Conservation (phyloP, 208 protist genomes). For the Trypanosoma vivax region DNA sequence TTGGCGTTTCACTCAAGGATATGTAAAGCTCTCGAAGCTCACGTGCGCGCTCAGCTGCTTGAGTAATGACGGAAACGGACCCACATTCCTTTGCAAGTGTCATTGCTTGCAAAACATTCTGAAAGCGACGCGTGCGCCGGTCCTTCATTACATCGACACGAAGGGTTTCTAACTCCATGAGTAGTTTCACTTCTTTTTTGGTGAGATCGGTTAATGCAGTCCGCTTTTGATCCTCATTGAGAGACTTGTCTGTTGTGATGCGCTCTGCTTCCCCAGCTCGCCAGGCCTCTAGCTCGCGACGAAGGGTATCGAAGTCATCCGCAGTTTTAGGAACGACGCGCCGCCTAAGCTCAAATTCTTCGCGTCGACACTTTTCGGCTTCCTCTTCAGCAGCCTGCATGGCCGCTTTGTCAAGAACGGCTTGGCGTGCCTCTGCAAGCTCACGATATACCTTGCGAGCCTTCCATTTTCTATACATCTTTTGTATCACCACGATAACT, state of each 20-base stretch:
- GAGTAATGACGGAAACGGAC: slow-evolving; percentile 4
- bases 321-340: slow-evolving; percentile 86
- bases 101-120: slow-evolving; percentile 66
- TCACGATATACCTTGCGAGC: slow-evolving; percentile 61
- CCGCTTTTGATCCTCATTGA: slow-evolving; percentile 48
- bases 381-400: slow-evolving; percentile 53
- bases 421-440: slow-evolving; percentile 54
- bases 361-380: slow-evolving; percentile 48
- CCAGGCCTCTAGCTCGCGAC: slow-evolving; percentile 90
- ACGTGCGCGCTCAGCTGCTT: slow-evolving; percentile 67
- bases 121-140: slow-evolving; percentile 55
- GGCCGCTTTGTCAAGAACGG: slow-evolving; percentile 50
- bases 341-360: slow-evolving; percentile 77
- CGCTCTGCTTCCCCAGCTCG: slow-evolving; percentile 60
- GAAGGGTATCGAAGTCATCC: slow-evolving; percentile 91
- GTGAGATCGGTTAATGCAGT: slow-evolving; percentile 84
- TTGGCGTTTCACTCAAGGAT: slow-evolving; percentile 36
- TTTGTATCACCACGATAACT: slow-evolving; percentile 89
- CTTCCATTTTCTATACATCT: slow-evolving; percentile 90
- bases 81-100: slow-evolving; percentile 83
- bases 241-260: slow-evolving; percentile 48
- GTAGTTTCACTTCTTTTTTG: slow-evolving; percentile 91
- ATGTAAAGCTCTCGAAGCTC: slow-evolving; percentile 92
- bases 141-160: slow-evolving; percentile 57
- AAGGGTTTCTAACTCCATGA: slow-evolving; percentile 94